Base-by-base conservation (phyloP, 768 basidiomycete genomes). In the Boletus barrowsii region DNA sequence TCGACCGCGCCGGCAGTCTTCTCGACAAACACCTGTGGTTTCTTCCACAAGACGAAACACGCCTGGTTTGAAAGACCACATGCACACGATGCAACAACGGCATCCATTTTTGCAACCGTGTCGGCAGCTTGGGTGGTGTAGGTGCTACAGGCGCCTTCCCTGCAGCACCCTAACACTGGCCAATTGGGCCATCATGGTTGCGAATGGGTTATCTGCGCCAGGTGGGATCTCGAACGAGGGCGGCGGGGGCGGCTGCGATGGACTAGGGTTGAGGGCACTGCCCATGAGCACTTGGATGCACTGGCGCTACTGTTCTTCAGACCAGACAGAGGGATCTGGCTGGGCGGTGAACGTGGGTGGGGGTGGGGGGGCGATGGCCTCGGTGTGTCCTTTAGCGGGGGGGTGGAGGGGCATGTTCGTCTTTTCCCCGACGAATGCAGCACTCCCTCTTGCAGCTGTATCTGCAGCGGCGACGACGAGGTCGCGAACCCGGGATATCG, bases 1-100 rank as follows among this genome's bases (percentile, higher is more conserved):
- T 73, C 72, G 42, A 71, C 64, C 29, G 65, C 59, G 2, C 74
- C 73, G 5, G 71, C 68, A 3, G 70, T 64, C 53, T 65, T 66
- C 55, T 74, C 72, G 4, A 68, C 67, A 63, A 80, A 82, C 35
- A 64, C 71, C 47, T 74, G 71, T 5, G 88, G 88, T 62, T 89
- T 88, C 55, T 70, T 74, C 72, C 78, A 85, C 11, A 90, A 54
- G 7, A 88, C 79, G 64, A 90, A 91, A 66, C 82, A 86, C 6
- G 78, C 79, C 22, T 3, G 4, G n/a, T n/a, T n/a, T n/a, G 22
- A 24, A 24, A 24, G 22, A 24, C 22, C 22, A 24, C 22, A 24
- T 4, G 22, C 22, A 24, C 4, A 4, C 22, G 22, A 24, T 92
- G 90, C 22, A 90, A 49, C 55, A 90, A 62, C 0, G 87, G 88